phyloP scores from a whole-genome alignment of 805 yeast species.

The Candida dajiaensis region DNA sequence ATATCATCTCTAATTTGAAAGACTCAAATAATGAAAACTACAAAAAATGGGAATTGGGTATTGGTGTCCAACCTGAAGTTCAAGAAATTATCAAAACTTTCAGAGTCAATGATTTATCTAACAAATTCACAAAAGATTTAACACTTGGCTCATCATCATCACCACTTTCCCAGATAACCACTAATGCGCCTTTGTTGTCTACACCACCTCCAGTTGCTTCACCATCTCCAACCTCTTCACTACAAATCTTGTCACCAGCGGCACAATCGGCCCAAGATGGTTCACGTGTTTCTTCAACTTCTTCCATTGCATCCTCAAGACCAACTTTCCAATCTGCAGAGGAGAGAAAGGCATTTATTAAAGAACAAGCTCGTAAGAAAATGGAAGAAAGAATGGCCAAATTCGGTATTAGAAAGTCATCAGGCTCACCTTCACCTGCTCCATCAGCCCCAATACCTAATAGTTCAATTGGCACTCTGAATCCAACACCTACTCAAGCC shows the following conservation, averaged over 20 bases:
- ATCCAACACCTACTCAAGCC: conserved; percentile 26
- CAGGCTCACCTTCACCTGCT: conserved; percentile 10
- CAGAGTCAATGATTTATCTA: conserved; percentile 15
- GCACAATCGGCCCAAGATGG: neutral
- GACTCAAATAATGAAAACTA: conserved; percentile 23
- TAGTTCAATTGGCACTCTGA: conserved; percentile 1
- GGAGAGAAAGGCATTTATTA: conserved; percentile 69
- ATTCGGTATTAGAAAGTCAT: conserved; percentile 49
- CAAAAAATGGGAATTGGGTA: conserved; percentile 77
- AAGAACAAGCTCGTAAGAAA: conserved; percentile 71
- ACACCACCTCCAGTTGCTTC: conserved; percentile 8
- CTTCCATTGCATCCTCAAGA: conserved; percentile 13
- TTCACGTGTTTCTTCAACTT: conserved; percentile 2
- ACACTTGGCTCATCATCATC: conserved; percentile 3
- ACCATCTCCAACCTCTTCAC: conserved; percentile 5
- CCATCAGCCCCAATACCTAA: neutral
- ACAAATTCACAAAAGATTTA: conserved; percentile 9
- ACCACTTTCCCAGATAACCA: neutral
- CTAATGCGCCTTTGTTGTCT: neutral
- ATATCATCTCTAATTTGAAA: conserved; percentile 28
- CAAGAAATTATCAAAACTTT: conserved; percentile 19
- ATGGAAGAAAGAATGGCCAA: conserved; percentile 67
- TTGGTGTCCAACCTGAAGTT: conserved; percentile 58
- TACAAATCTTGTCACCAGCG: conserved; percentile 1
- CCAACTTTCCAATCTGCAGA: conserved; percentile 39